Conservation (phyloP, 345 rosid genomes). For the Eutrema japonicum region DNA sequence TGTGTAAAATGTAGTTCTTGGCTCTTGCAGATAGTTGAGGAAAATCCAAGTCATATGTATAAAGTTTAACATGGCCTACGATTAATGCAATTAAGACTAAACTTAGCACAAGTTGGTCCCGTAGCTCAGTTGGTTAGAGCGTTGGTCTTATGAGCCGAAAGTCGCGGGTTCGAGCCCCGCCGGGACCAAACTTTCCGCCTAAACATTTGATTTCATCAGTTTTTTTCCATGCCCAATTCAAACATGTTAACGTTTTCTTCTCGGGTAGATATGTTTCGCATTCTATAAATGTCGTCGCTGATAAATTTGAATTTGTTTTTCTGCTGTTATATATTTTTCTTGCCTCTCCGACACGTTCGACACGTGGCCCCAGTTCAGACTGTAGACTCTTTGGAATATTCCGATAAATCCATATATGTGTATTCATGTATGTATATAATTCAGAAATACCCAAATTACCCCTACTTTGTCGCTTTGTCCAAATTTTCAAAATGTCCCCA, state of each 20-base stretch:
- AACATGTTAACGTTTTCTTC: not conserved
- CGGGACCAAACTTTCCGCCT: constrained; percentile 55
- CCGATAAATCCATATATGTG: constrained; percentile 21
- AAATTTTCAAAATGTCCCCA: constrained; percentile 35
- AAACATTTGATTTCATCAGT: not conserved
- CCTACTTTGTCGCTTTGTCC: constrained; percentile 42
- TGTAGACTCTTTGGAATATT: constrained; percentile 38
- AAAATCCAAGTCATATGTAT: not conserved
- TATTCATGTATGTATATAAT: constrained; percentile 6
- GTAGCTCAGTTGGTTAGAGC: constrained; percentile 99
- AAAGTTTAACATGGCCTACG: not conserved
- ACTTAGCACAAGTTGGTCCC: constrained; percentile 45
- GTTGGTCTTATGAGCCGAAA: constrained; percentile 98
- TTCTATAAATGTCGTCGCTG: constrained; percentile 7
- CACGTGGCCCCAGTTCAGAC: constrained; percentile 36
- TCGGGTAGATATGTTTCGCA: not conserved
- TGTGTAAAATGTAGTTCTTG: constrained; percentile 28
- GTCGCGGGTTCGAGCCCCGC: constrained; percentile 96
- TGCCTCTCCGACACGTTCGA: constrained; percentile 33
- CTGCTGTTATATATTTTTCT: not conserved
- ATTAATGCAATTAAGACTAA: not conserved
- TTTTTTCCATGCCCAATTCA: not conserved
- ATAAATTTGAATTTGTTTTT: not conserved
- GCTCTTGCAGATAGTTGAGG: constrained; percentile 15
- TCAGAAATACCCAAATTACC: not conserved